Conservation (phyloP, 805 yeast species). For the Wickerhamiella slavikovae region DNA sequence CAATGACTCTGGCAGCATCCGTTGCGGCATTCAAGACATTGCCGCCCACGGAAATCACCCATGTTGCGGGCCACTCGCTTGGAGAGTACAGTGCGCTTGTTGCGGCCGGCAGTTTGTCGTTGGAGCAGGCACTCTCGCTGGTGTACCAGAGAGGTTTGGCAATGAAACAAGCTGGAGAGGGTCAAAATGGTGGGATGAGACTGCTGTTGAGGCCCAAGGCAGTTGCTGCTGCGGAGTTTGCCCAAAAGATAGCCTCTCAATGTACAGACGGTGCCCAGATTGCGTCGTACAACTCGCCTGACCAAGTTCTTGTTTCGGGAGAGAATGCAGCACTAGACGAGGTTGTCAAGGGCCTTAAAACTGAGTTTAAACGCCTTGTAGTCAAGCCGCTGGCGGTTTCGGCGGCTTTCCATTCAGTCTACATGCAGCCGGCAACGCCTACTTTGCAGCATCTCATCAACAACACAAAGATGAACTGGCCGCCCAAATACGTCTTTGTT, state of each 20-base stretch:
- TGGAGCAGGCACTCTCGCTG: conserved; percentile 21
- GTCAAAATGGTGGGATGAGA: conserved; percentile 10
- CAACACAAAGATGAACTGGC: conserved; percentile 8
- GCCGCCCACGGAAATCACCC: conserved; percentile 5
- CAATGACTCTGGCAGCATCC: conserved; percentile 28
- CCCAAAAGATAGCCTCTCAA: conserved; percentile 4
- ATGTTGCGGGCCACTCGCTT: conserved; percentile 27
- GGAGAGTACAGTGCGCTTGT: conserved; percentile 30
- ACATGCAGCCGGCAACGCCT: conserved; percentile 21
- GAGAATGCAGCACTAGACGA: conserved; percentile 12
- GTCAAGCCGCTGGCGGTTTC: conserved; percentile 22
- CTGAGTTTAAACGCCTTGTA: conserved; percentile 12
- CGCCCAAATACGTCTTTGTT: conserved; percentile 8
- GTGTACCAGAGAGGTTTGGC: conserved; percentile 26
- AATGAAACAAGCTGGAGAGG: conserved; percentile 24
- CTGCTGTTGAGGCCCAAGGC: conserved; percentile 7
- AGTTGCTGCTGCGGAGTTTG: conserved; percentile 3
- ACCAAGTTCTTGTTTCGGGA: conserved; percentile 29
- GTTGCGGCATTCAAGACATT: conserved; percentile 15
- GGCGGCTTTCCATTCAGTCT: conserved; percentile 30
- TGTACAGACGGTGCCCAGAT: conserved; percentile 15
- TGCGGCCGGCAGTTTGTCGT: conserved; percentile 19
- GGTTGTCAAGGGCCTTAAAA: conserved; percentile 11
- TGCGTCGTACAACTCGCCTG: conserved; percentile 27
- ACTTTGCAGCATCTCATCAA: conserved; percentile 14